phyloP scores from a whole-genome alignment of 352 stramenopile species.

The Pythium rhizo-oryzae region DNA sequence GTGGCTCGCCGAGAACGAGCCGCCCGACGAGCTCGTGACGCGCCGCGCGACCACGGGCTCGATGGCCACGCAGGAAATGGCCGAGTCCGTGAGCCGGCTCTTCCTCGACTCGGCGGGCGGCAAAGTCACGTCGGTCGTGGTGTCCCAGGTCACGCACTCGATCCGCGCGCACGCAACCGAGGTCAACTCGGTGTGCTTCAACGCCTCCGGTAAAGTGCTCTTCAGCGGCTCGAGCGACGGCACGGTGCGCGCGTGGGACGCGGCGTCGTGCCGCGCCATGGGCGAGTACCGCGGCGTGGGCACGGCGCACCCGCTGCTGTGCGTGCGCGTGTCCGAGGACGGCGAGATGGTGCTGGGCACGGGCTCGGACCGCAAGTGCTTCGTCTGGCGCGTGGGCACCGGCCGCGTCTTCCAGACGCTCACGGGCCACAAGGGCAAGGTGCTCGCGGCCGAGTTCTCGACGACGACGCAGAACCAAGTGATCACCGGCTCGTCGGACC shows the following conservation, averaged over 20 bases:
- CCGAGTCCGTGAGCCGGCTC: constrained; percentile 50
- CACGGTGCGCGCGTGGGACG: constrained; percentile 80
- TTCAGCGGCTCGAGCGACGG: constrained; percentile 86
- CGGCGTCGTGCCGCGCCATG: constrained; percentile 46
- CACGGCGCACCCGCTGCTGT: constrained; percentile 82
- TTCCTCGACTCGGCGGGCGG: constrained; percentile 30
- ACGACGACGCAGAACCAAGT: constrained; percentile 55
- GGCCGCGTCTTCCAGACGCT: constrained; percentile 83
- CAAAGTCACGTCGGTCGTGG: constrained; percentile 29
- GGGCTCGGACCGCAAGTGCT: constrained; percentile 84
- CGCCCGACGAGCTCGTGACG: constrained; percentile 23
- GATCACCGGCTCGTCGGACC: constrained; percentile 78
- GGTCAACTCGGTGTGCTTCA: constrained; percentile 86
- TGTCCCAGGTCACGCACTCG: constrained; percentile 48
- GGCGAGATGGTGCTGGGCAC: constrained; percentile 77
- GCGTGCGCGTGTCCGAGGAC: constrained; percentile 77
- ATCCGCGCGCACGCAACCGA: constrained; percentile 83
- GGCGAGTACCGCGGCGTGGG: constrained; percentile 80
- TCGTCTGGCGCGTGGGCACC: constrained; percentile 83
- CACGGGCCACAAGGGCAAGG: constrained; percentile 84
- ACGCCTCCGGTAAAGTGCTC: constrained; percentile 77
- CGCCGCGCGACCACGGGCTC: constrained; percentile 24
- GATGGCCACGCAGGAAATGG: constrained; percentile 48
- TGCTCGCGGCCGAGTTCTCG: constrained; percentile 80
- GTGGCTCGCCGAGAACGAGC: constrained; percentile 49